These are phyloP conservation scores for Escallonia rubra DNA, from an alignment of 129 eudicot species.

Conservation along the genomic window DNA sequence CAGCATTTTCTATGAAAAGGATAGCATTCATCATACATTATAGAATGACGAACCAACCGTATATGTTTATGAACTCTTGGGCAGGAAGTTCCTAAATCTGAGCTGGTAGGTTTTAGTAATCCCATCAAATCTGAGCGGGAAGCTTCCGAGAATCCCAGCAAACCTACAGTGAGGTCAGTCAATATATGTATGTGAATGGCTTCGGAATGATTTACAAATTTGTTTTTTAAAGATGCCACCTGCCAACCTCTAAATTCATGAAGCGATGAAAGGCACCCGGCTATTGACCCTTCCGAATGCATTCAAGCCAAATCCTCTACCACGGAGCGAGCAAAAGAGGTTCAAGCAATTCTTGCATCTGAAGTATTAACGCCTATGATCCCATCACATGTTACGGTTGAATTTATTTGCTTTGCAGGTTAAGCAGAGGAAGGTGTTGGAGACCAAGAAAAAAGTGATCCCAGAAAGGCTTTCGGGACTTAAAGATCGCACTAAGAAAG, in stretches of 20 bases:
- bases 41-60: too few species aligned
- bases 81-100: too few species aligned
- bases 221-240: constrained; percentile 2
- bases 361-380: constrained; percentile 65
- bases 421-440: too few species aligned
- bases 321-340: constrained; percentile 43
- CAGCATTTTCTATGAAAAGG: too few species aligned
- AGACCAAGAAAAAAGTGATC: too few species aligned
- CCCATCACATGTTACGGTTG: constrained; percentile 62
- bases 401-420: constrained; percentile 16
- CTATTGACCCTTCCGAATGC: constrained; percentile 11
- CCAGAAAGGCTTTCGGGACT: too few species aligned
- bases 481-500: too few species aligned
- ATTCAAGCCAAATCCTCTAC: constrained; percentile 26
- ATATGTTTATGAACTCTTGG: too few species aligned
- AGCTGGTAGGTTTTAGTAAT: too few species aligned
- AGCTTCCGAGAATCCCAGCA: constrained; percentile 20
- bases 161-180: constrained; percentile 32
- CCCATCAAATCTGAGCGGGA: constrained; percentile 11
- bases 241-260: constrained; percentile 3
- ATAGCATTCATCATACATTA: too few species aligned
- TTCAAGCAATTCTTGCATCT: constrained; percentile 40
- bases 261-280: constrained; percentile 27
- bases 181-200: not conserved
- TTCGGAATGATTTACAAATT: not conserved